Evolutionary conservation across 78 protist genomes (phyloP).

Genomic region (Polysphondylium violaceum): DNA sequence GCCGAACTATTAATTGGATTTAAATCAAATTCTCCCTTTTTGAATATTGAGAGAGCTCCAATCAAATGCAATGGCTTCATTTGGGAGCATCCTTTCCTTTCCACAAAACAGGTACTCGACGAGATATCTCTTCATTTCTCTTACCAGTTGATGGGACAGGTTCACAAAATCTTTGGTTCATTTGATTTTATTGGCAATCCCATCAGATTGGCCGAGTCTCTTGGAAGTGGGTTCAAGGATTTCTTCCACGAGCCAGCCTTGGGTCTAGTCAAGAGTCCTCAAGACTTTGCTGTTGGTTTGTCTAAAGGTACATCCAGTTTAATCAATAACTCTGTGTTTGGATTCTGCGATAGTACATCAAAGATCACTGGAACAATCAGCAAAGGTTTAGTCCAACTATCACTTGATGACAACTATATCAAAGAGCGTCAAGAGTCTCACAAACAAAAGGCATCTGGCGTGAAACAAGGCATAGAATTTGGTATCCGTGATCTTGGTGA

Average conservation of each 20-base stretch:
- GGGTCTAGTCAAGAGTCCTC: constrained; percentile 81
- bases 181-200: constrained; percentile 83
- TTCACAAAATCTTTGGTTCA: constrained; percentile 64
- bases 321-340: constrained; percentile 59
- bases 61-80: constrained; percentile 78
- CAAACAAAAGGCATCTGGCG: constrained; percentile 65
- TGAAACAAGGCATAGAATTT: constrained; percentile 82
- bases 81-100: constrained; percentile 80
- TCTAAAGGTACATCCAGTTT: constrained; percentile 79
- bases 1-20: constrained; percentile 56
- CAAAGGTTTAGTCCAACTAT: constrained; percentile 66
- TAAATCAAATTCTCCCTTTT: constrained; percentile 69
- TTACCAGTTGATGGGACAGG: constrained; percentile 54
- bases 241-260: constrained; percentile 87
- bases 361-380: constrained; percentile 79
- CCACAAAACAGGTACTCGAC: constrained; percentile 32
- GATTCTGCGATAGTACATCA: constrained; percentile 39
- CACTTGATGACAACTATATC: constrained; percentile 66
- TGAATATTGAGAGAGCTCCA: constrained; percentile 83
- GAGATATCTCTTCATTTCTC: constrained; percentile 28
- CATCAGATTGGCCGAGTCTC: constrained; percentile 53
- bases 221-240: constrained; percentile 80
- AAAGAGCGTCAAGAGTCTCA: constrained; percentile 23
- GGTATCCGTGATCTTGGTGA: constrained; percentile 76
- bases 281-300: constrained; percentile 85